Conservation (phyloP, 1,284 basidiomycete species). For the Ustilago curta region DNA sequence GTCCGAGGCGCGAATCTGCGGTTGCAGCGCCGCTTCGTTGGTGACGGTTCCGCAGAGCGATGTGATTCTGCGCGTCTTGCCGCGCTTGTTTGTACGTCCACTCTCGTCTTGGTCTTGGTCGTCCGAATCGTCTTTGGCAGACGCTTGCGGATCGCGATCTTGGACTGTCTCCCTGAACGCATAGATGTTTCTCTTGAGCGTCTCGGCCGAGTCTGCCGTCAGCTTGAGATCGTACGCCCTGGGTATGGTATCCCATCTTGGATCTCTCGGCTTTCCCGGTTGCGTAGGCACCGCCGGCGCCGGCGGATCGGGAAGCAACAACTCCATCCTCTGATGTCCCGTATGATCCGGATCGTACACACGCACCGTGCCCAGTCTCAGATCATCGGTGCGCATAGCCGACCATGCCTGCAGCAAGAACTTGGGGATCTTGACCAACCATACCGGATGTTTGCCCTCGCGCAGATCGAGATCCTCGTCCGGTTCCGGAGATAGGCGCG, state of each 20-base stretch:
- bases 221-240: slow-evolving; percentile 63
- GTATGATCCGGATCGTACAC: slow-evolving; percentile 70
- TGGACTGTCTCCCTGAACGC: slow-evolving; percentile 62
- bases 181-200: slow-evolving; percentile 58
- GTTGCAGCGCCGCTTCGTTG: slow-evolving; percentile 65
- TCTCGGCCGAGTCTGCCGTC: slow-evolving; percentile 52
- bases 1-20: slow-evolving; percentile 42
- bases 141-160: slow-evolving; percentile 32
- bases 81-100: slow-evolving; percentile 27
- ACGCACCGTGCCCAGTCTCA: slow-evolving; percentile 71
- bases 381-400: slow-evolving; percentile 70
- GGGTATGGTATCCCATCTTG: slow-evolving; percentile 49
- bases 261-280: slow-evolving; percentile 28
- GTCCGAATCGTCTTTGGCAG: slow-evolving; percentile 23
- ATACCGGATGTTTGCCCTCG: slow-evolving; percentile 58
- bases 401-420: slow-evolving; percentile 73
- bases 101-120: slow-evolving; percentile 7
- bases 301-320: slow-evolving; percentile 60
- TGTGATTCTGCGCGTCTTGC: slow-evolving; percentile 40
- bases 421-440: slow-evolving; percentile 71
- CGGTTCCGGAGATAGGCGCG: slow-evolving; percentile 59
- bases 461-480: slow-evolving; percentile 64
- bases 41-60: slow-evolving; percentile 60
- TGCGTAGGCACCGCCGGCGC: slow-evolving; percentile 49
- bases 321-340: slow-evolving; percentile 65